Percentiles rank a stretch among this genome's conserved stretches.
Conservation (phyloP, 2,329 filamentous ascomycete species). For the Penicillium sp. region DNA sequence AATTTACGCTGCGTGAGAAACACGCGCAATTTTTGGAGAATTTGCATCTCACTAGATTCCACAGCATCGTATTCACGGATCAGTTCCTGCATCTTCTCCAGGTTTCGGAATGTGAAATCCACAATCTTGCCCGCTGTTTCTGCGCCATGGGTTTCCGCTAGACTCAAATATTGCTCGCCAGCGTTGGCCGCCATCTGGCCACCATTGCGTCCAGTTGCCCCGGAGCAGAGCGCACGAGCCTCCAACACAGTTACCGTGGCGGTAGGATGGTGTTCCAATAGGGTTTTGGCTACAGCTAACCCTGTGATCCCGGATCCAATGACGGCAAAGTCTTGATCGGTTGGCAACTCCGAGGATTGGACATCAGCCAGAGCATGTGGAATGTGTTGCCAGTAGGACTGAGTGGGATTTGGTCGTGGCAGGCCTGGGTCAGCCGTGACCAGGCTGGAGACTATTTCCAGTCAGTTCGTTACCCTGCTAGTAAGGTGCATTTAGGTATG, state of each 20-base stretch:
- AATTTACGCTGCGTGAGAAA: constrained; percentile 26
- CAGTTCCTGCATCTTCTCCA: constrained; percentile 40
- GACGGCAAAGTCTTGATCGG: constrained; percentile 31
- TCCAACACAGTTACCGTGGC: constrained; percentile 37
- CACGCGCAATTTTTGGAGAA: constrained; percentile 26
- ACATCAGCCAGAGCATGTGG: constrained; percentile 33
- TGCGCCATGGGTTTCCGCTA: constrained; percentile 19
- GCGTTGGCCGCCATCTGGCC: constrained; percentile 34
- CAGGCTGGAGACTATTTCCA: constrained; percentile 13
- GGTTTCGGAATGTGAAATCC: constrained; percentile 41
- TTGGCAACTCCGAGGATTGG: constrained; percentile 30
- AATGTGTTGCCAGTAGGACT: constrained; percentile 40
- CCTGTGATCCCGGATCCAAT: constrained; percentile 43
- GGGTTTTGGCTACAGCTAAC: constrained; percentile 33
- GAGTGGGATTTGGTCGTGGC: constrained; percentile 39
- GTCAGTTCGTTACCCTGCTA: neutral
- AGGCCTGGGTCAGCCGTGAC: constrained; percentile 36
- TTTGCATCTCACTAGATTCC: constrained; percentile 25
- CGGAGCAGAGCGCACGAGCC: constrained; percentile 38
- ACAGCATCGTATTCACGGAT: constrained; percentile 36
- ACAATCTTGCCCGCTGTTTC: constrained; percentile 40
- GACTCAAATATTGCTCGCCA: constrained; percentile 28
- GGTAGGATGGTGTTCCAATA: constrained; percentile 28
- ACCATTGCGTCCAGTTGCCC: constrained; percentile 42
- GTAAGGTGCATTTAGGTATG: neutral